Evolutionary conservation across 352 stramenopile genomes (phyloP).

Genomic region (Pythium sukuiense): DNA sequence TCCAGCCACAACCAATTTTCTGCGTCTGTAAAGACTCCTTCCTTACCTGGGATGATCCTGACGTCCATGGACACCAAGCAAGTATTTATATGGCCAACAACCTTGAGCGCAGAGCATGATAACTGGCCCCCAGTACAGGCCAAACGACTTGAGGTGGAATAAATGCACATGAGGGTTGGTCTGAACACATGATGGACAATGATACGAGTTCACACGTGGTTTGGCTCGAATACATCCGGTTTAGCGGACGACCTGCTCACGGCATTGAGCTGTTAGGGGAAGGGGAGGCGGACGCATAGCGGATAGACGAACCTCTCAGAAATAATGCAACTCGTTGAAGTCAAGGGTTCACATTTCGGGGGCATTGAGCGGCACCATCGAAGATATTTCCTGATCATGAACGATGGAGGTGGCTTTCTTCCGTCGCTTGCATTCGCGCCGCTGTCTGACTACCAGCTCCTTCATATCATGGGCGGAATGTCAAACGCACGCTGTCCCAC

Average conservation of each 20-base stretch:
- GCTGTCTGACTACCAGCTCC: neutral
- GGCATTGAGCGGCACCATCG: neutral
- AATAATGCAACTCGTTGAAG: neutral
- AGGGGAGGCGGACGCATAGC: neutral
- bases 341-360: neutral
- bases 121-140: neutral
- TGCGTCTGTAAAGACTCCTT: too few relatives aligned
- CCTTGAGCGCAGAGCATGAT: too few relatives aligned
- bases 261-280: constrained; percentile 2
- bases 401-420: neutral
- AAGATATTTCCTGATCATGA: constrained; percentile 1
- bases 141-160: neutral
- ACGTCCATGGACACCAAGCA: too few relatives aligned
- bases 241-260: neutral
- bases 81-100: too few relatives aligned
- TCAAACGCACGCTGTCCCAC: neutral
- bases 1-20: neutral
- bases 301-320: neutral
- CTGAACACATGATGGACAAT: constrained; percentile 7
- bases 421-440: constrained; percentile 3
- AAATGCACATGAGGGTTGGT: neutral
- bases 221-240: constrained; percentile 1
- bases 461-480: neutral
- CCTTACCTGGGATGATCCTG: too few relatives aligned
- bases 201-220: neutral